Evolutionary conservation across 2,329 filamentous ascomycete species (phyloP).

Genomic region (Phyllachora maydis): DNA sequence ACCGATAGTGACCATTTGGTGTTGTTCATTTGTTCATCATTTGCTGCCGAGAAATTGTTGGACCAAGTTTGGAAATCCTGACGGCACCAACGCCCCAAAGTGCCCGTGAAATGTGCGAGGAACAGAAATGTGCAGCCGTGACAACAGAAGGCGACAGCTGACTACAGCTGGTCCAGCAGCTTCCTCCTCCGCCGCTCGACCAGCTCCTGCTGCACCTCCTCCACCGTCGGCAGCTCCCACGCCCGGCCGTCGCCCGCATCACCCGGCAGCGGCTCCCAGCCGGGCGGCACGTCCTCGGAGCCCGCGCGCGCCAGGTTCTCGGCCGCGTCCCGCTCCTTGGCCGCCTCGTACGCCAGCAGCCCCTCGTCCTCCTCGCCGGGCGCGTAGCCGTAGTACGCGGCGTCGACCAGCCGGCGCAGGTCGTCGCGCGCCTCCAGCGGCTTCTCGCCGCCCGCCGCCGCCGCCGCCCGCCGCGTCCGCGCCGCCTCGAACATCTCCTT

Average conservation of each 20-base stretch:
- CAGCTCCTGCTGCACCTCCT: slow-evolving; percentile 88
- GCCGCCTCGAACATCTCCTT: slow-evolving; percentile 89
- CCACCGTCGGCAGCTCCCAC: slow-evolving; percentile 69
- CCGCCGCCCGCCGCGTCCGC: too few relatives aligned
- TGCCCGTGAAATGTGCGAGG: too few relatives aligned
- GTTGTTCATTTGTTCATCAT: too few relatives aligned
- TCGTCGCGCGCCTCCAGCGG: slow-evolving; percentile 48
- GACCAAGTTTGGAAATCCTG: too few relatives aligned
- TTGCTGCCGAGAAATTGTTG: too few relatives aligned
- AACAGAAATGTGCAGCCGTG: too few relatives aligned
- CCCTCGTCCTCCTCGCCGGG: slow-evolving; percentile 77
- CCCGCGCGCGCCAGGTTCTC: slow-evolving; percentile 40
- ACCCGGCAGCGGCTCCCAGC: slow-evolving; percentile 74
- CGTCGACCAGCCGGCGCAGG: slow-evolving; percentile 61
- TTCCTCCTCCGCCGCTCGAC: slow-evolving; percentile 68
- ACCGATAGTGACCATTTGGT: too few relatives aligned
- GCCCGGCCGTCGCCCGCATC: slow-evolving; percentile 63
- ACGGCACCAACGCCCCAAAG: too few relatives aligned
- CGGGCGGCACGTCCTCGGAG: slow-evolving; percentile 28
- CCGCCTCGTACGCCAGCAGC: slow-evolving; percentile 58
- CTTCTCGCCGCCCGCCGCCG: slow-evolving; percentile 34
- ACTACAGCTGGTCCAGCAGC: slow-evolving; percentile 58
- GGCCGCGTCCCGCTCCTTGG: slow-evolving; percentile 65
- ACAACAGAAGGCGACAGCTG: not conserved
- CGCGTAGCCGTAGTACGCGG: slow-evolving; percentile 89